Evolutionary conservation across 2,329 filamentous ascomycete species (phyloP).

Genomic region (Alternaria sp.): DNA sequence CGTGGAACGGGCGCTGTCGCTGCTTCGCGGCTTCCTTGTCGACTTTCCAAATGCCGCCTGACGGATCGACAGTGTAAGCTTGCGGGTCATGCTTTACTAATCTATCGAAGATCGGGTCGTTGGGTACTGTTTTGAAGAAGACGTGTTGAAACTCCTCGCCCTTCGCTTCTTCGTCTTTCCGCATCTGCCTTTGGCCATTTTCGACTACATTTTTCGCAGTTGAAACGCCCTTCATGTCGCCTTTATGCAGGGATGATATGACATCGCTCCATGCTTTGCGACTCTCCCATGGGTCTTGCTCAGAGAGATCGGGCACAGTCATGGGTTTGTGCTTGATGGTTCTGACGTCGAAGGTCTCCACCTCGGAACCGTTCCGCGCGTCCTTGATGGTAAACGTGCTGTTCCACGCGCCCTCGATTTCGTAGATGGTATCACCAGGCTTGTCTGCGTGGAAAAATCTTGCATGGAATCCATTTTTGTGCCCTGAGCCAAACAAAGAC

Average conservation of each 20-base stretch:
- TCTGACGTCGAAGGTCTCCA: constrained; percentile 47
- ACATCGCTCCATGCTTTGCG: constrained; percentile 53
- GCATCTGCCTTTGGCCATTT: constrained; percentile 51
- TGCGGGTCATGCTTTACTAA: constrained; percentile 25
- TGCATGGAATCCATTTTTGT: constrained; percentile 52
- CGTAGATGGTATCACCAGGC: constrained; percentile 44
- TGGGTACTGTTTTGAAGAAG: constrained; percentile 48
- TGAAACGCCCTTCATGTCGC: constrained; percentile 50
- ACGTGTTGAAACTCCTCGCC: constrained; percentile 48
- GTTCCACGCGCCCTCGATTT: constrained; percentile 52
- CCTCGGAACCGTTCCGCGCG: constrained; percentile 33
- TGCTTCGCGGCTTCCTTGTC: constrained; percentile 29
- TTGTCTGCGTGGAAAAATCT: constrained; percentile 45
- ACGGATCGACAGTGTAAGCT: constrained; percentile 30
- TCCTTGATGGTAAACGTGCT: constrained; percentile 49
- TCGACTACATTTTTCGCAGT: constrained; percentile 43
- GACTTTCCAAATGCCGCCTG: constrained; percentile 43
- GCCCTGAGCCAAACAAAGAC: constrained; percentile 47
- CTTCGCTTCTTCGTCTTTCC: constrained; percentile 45
- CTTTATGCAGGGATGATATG: constrained; percentile 45
- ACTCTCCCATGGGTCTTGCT: constrained; percentile 56
- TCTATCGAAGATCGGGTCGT: constrained; percentile 35
- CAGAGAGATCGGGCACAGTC: constrained; percentile 34
- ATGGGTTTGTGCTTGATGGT: constrained; percentile 26
- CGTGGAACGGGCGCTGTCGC: constrained; percentile 38